Conservation (phyloP, 2,329 filamentous ascomycete genomes). For the Fusarium succisae region DNA sequence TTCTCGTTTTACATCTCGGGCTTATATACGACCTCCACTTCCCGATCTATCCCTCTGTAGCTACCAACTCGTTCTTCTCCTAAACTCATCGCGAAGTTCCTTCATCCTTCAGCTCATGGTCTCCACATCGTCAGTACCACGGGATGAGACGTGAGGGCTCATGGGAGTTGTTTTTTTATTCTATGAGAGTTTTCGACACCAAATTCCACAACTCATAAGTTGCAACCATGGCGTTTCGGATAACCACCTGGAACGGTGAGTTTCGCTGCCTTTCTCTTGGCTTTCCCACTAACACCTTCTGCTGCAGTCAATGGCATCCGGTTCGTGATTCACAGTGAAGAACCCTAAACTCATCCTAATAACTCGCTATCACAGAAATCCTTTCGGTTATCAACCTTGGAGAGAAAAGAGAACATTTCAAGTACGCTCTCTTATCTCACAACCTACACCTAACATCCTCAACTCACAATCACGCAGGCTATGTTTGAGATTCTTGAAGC, state of each 20-base stretch:
- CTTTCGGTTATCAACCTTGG: conserved; percentile 88
- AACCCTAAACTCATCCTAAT: background rate
- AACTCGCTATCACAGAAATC: conserved; percentile 64
- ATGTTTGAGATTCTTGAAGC: conserved; percentile 96
- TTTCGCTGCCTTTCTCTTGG: background rate
- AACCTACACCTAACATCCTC: background rate
- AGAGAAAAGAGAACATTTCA: conserved; percentile 74
- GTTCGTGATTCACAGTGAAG: conserved; percentile 51
- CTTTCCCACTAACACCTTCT: conserved; percentile 1
- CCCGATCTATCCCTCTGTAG: too few relatives aligned
- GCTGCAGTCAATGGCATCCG: conserved; percentile 79
- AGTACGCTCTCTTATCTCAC: conserved; percentile 51
- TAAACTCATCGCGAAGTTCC: background rate
- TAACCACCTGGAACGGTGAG: conserved; percentile 88
- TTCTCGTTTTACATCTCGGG: background rate
- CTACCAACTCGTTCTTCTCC: background rate
- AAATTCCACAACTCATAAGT: background rate
- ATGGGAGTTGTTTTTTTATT: background rate
- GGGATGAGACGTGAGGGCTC: conserved; percentile 8
- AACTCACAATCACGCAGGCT: conserved; percentile 57
- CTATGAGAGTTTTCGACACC: background rate
- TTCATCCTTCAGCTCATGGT: conserved; percentile 3
- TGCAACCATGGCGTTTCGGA: conserved; percentile 74
- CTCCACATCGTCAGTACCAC: background rate
- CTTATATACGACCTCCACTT: too few relatives aligned